phyloP scores from a whole-genome alignment of 2,329 filamentous ascomycete genomes.

The Bipolaris sorokiniana region DNA sequence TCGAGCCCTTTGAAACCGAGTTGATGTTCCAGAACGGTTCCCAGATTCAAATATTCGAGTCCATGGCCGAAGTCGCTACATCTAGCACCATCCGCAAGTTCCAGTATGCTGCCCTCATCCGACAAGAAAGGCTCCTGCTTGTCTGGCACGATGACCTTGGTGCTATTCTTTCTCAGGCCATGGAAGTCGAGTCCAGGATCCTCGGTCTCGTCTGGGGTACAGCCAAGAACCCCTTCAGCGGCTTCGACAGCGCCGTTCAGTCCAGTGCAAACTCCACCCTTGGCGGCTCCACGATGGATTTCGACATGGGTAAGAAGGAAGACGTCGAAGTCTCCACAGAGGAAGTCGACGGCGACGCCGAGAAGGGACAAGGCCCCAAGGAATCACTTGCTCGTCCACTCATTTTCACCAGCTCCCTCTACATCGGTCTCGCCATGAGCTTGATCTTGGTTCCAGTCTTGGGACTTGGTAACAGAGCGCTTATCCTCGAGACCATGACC shows the following conservation, averaged over 20 bases:
- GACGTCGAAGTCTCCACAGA: constrained; percentile 21
- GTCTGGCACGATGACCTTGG: constrained; percentile 82
- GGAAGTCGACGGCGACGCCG: constrained; percentile 33
- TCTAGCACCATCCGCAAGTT: constrained; percentile 70
- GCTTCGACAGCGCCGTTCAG: constrained; percentile 45
- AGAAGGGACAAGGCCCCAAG: constrained; percentile 36
- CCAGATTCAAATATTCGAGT: constrained; percentile 57
- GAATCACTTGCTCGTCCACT: constrained; percentile 55
- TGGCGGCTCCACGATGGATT: constrained; percentile 32
- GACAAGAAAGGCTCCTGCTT: constrained; percentile 71
- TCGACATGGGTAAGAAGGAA: constrained; percentile 16
- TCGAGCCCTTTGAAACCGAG: constrained; percentile 53
- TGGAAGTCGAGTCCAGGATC: constrained; percentile 74
- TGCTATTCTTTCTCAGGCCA: constrained; percentile 71
- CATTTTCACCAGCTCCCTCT: constrained; percentile 61
- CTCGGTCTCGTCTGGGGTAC: constrained; percentile 71
- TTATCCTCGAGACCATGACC: constrained; percentile 60
- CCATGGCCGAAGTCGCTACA: constrained; percentile 50
- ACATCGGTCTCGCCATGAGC: constrained; percentile 60
- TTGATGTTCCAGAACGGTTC: constrained; percentile 50
- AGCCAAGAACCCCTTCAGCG: constrained; percentile 53
- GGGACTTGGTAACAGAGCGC: constrained; percentile 60
- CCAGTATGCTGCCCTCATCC: constrained; percentile 80
- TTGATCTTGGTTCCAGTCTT: constrained; percentile 59
- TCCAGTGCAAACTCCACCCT: constrained; percentile 33